Conservation (phyloP, 208 protist genomes). For the Leishmania tropica region DNA sequence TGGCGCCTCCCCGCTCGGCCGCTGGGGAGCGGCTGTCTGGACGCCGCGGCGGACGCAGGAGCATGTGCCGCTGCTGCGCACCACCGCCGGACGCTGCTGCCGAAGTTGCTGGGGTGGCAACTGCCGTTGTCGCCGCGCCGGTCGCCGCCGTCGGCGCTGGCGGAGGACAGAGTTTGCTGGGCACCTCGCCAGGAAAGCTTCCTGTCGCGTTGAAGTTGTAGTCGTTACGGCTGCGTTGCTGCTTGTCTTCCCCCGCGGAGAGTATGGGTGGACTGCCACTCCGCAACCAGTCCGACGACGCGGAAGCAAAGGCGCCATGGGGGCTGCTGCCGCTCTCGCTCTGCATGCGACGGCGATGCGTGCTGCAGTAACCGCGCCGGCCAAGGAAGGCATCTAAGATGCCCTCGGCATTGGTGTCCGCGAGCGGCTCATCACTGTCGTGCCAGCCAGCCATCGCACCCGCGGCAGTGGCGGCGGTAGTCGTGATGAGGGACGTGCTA, state of each 20-base stretch:
- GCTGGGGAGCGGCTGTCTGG: neutral
- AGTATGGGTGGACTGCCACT: neutral
- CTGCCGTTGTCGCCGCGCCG: neutral
- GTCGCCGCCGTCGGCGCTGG: neutral
- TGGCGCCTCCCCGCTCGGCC: neutral
- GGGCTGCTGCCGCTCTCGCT: neutral
- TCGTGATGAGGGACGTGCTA: constrained; percentile 8
- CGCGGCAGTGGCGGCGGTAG: neutral
- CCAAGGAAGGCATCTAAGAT: neutral
- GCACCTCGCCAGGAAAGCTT: constrained; percentile 11
- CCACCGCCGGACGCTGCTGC: neutral
- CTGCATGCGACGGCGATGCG: constrained; percentile 1
- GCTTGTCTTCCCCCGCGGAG: neutral
- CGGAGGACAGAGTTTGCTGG: neutral
- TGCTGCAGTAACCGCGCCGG: constrained; percentile 6
- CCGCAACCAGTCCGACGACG: constrained; percentile 2
- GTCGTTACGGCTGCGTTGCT: neutral
- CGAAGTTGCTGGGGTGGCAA: neutral
- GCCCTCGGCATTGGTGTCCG: constrained; percentile 1
- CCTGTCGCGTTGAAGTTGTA: constrained; percentile 1
- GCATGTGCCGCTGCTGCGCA: constrained; percentile 17
- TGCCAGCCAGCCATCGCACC: neutral
- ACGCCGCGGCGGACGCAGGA: neutral
- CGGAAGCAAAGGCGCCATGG: constrained; percentile 1
- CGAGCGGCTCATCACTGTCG: neutral